Base-by-base conservation (phyloP, 2,329 filamentous ascomycete species). In the Cercospora zeina region DNA sequence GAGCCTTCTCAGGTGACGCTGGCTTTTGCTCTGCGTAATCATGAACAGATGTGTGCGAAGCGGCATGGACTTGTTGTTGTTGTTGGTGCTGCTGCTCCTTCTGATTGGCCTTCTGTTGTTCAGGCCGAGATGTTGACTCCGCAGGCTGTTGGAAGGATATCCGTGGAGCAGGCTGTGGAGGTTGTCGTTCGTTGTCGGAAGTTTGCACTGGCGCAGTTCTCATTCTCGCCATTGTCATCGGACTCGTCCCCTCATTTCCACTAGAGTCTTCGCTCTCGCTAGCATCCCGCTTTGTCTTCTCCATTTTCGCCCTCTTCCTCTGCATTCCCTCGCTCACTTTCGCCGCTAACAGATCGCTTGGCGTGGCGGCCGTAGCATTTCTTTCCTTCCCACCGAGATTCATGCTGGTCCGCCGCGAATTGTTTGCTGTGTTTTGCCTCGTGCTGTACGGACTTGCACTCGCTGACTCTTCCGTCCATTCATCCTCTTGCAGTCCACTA, bases 381-480 rank as follows among this genome's bases (percentile, higher is more conserved):
- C 63, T 61, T 9, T 72, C 70, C 31, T 51, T 58, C 10, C 39
- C 56, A 24, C 31, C 33, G 16, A 58, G 36, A 31, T 63, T 59
- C 57, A 71, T 58, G 50, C 73, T 74, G 9, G 70, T 60, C 57
- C 72, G 69, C 37, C 73, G 59, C n/a, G 71, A 73, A 51, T 75
- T 75, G 58, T 74, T 74, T 16, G 72, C 72, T 27, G 73, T 75
- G 56, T 75, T 74, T 63, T 73, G 69, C 54, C 73, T 66, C 34
- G 73, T 75, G 64, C 73, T 74, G 62, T 70, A 72, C 11, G 73
- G 73, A 62, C 72, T 74, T 19, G 72, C 73, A 54, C 72, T 74
- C 8, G 70, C 69, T 50, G 73, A 75, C 57, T 75, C 71, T 51
- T 75, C 73, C 8, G 73, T 75, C 73, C 73, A 75, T 31, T 74